Percentiles rank a stretch among this genome's conserved stretches.
These are phyloP conservation scores for Trypanosoma conorhini DNA, from an alignment of 208 protist genomes.

Conservation along the genomic window DNA sequence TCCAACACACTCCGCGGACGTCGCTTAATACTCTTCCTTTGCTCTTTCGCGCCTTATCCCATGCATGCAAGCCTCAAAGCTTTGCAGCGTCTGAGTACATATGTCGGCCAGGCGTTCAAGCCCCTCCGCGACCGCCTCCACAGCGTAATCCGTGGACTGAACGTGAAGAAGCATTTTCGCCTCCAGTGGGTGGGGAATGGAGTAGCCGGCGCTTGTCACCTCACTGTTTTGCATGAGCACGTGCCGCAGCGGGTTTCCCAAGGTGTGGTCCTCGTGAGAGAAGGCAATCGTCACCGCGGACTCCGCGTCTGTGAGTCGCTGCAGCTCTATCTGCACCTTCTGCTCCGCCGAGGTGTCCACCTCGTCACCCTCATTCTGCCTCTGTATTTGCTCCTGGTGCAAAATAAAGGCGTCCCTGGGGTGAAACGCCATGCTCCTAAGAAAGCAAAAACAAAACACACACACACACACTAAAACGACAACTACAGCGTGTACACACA, in stretches of 20 bases:
- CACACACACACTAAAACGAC: conserved; percentile 9
- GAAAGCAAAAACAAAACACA: conserved; percentile 4
- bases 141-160: conserved; percentile 86
- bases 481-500: neutral
- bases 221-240: conserved; percentile 92
- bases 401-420: conserved; percentile 85
- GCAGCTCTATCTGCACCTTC: conserved; percentile 87
- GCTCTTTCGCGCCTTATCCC: conserved; percentile 5
- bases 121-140: conserved; percentile 77
- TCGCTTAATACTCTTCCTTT: conserved; percentile 16
- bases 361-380: conserved; percentile 88
- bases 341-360: conserved; percentile 91
- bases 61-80: conserved; percentile 75
- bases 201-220: conserved; percentile 89
- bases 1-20: neutral
- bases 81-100: conserved; percentile 74
- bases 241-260: conserved; percentile 92
- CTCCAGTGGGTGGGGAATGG: conserved; percentile 94
- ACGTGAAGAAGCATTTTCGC: conserved; percentile 93
- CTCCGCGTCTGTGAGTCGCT: conserved; percentile 75
- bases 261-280: conserved; percentile 92
- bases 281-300: conserved; percentile 83
- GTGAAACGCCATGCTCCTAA: conserved; percentile 55
- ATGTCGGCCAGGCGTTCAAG: conserved; percentile 80
- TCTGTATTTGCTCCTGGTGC: conserved; percentile 87